Percentiles rank a stretch among this genome's conserved stretches.
phyloP scores from a whole-genome alignment of 768 basidiomycete genomes.

The Boletellus ananas region DNA sequence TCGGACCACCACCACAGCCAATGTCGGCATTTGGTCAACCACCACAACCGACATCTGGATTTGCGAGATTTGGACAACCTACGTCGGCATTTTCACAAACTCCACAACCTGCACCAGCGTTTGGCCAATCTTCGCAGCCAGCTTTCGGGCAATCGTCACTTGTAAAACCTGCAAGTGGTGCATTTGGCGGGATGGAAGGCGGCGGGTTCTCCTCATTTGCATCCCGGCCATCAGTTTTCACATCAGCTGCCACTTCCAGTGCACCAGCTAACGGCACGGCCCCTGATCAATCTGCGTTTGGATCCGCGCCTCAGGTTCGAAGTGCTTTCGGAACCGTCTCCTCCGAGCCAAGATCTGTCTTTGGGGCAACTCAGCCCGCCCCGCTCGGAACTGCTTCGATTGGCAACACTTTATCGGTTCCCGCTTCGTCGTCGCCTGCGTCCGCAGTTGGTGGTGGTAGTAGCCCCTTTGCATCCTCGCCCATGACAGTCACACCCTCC shows the following conservation, averaged over 20 bases:
- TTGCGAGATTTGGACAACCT: conserved; percentile 32
- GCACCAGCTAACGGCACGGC: conserved; percentile 1
- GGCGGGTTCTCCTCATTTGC: conserved; percentile 53
- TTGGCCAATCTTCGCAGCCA: conserved; percentile 34
- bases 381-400: conserved; percentile 27
- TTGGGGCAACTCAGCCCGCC: conserved; percentile 14
- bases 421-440: conserved; percentile 12
- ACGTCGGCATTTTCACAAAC: conserved; percentile 31
- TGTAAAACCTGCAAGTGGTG: conserved; percentile 50
- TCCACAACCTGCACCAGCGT: conserved; percentile 31
- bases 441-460: conserved; percentile 19
- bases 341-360: conserved; percentile 16
- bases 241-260: conserved; percentile 9
- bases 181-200: conserved; percentile 43
- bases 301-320: conserved; percentile 11
- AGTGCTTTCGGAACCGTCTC: conserved; percentile 16
- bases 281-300: conserved; percentile 22
- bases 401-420: conserved; percentile 18
- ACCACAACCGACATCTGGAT: conserved; percentile 34
- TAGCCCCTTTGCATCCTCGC: conserved; percentile 25
- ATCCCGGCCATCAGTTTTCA: conserved; percentile 44
- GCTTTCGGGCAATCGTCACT: conserved; percentile 38
- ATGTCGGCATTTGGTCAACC: conserved; percentile 30
- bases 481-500: conserved; percentile 22
- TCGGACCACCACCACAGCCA: conserved; percentile 32